These are phyloP conservation scores for Fraxinus angustifolia DNA, from an alignment of 305 asterid genomes.

Conservation along the genomic window DNA sequence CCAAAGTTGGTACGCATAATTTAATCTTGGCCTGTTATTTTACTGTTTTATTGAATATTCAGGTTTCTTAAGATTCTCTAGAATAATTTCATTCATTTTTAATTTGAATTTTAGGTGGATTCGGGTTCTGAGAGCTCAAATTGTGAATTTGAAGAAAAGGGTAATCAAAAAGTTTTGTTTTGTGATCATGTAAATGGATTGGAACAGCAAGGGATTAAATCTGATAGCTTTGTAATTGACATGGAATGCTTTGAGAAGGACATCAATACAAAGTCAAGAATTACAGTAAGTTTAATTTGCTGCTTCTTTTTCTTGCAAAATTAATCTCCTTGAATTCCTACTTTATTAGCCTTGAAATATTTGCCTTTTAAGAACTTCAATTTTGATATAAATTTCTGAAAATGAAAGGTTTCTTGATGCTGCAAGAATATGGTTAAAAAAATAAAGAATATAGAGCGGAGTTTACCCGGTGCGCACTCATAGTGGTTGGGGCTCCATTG, in stretches of 20 bases:
- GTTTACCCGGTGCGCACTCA: too few relatives aligned
- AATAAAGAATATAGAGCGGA: too few relatives aligned
- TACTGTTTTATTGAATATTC: conserved; percentile 32
- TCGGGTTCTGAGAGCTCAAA: conserved; percentile 34
- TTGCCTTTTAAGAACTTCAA: neutral
- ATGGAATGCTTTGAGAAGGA: conserved; percentile 66
- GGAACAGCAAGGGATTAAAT: conserved; percentile 23
- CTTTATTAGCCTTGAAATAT: neutral
- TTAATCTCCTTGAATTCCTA: neutral
- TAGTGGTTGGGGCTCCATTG: too few relatives aligned
- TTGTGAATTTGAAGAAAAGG: conserved; percentile 34
- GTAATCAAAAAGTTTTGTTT: conserved; percentile 25
- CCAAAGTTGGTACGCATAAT: conserved; percentile 34
- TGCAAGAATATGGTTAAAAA: too few relatives aligned
- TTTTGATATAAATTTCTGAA: neutral
- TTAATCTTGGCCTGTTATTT: neutral
- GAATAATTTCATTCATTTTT: neutral
- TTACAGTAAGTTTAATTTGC: conserved; percentile 37
- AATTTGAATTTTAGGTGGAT: conserved; percentile 25
- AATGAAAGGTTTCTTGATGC: neutral
- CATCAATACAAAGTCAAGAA: conserved; percentile 47
- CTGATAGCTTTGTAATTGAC: conserved; percentile 65
- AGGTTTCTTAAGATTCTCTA: neutral
- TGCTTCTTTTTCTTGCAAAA: neutral
- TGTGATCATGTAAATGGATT: conserved; percentile 28